Evolutionary conservation across 441 rosid species (phyloP), one percentile per base, ranked within the genome.

Genomic region (Melastoma candidum): DNA sequence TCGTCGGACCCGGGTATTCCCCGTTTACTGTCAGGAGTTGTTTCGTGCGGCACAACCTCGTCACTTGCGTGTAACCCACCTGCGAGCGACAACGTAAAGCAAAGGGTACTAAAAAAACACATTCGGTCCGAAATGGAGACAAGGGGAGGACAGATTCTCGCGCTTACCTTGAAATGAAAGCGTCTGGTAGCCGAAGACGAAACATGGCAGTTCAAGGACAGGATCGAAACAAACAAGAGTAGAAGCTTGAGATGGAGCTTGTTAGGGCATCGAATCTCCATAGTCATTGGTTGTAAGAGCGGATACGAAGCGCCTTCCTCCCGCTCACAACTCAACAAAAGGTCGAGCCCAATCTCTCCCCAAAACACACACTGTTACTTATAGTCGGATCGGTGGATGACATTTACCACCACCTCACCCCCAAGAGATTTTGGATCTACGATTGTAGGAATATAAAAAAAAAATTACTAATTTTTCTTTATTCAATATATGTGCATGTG

Each of bases 11-110:
- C 3, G 85, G 83, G 59, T 68, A 83, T 56, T 80, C 12, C 44
- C 85, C 90, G 54, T 80, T 80, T 59, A 83, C 83, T 2, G 83
- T 83, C 27, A 77, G 53, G 53, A 83, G 74, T 12, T 55, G 75
- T 65, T 74, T 83, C 14, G 78, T 70, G 61, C 68, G 69, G 64
- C 87, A 83, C 50, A 77, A 58, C n/a, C 83, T 69, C 24, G 65
- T 80, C 48, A 80, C 80, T 49, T 68, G 66, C 63, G 67, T 73
- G 81, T 77, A 74, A 46, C 65, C 71, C 24, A 80, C 71, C 84
- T 76, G 64, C 45, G 45, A 50, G 25, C 3, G 27, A 8, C 4
- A 0, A 60, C 12, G 12, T 11, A 51, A 27, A 26, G 26, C 25
- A 44, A 32, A 22, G 22, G 44, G 45, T 41, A 9, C 9, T 51